These are phyloP conservation scores for Apophysomyces trapeziformis DNA, from an alignment of 371 early-diverging fungal genomes.

Conservation along the genomic window DNA sequence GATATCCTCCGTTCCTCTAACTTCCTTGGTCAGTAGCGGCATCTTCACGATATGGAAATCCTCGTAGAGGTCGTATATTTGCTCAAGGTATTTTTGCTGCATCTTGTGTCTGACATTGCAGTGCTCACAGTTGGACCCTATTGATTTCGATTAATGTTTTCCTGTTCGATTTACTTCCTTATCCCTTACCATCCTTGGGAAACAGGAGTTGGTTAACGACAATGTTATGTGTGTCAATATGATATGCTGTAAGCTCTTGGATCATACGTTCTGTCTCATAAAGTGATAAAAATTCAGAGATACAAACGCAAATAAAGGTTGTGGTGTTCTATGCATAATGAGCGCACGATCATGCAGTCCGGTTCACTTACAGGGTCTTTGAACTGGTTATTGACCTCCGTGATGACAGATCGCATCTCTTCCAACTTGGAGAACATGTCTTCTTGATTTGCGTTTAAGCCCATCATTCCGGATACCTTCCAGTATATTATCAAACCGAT, in stretches of 20 bases:
- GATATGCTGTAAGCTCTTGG: constrained; percentile 94
- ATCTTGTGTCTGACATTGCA: constrained; percentile 95
- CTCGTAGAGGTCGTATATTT: constrained; percentile 97
- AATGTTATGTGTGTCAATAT: constrained; percentile 99
- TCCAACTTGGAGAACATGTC: constrained; percentile 95
- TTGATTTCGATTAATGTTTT: constrained; percentile 1
- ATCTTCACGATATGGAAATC: constrained; percentile 93
- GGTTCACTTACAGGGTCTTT: constrained; percentile 81
- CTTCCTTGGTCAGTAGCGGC: constrained; percentile 96
- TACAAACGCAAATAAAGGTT: constrained; percentile 98
- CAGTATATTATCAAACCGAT: constrained; percentile 1
- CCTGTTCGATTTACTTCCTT: neutral
- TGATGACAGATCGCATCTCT: constrained; percentile 91
- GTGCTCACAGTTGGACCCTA: constrained; percentile 91
- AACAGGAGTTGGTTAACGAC: constrained; percentile 98
- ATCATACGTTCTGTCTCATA: constrained; percentile 99
- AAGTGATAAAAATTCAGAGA: constrained; percentile 97
- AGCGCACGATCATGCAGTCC: neutral
- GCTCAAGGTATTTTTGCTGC: constrained; percentile 97
- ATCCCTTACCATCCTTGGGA: constrained; percentile 78
- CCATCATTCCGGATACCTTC: constrained; percentile 97
- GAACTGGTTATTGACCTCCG: constrained; percentile 97
- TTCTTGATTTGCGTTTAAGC: constrained; percentile 85
- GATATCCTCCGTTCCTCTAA: constrained; percentile 93
- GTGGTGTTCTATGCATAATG: constrained; percentile 78